Evolutionary conservation across 495 filamentous ascomycete species (phyloP).

Genomic region (Elasticomyces elasticus): DNA sequence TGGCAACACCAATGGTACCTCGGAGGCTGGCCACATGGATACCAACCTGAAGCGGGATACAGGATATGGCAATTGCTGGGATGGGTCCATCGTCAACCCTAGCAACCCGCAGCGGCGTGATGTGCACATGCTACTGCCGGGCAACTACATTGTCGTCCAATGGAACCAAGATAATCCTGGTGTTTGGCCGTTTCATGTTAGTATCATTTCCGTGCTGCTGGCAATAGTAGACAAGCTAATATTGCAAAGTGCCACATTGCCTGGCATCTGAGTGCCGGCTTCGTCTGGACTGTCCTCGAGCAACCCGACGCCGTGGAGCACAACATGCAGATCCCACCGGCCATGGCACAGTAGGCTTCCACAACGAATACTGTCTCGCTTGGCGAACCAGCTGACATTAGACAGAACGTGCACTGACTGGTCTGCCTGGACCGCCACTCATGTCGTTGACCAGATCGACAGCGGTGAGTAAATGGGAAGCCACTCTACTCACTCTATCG

Average conservation of each 20-base stretch:
- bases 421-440: constrained; percentile 16
- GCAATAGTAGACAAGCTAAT: not conserved
- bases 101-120: constrained; percentile 19
- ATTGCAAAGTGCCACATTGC: constrained; percentile 21
- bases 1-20: not conserved
- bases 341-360: constrained; percentile 13
- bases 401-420: constrained; percentile 24
- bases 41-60: constrained; percentile 1
- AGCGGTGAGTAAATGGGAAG: constrained; percentile 18
- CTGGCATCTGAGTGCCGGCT: constrained; percentile 22
- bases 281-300: constrained; percentile 11
- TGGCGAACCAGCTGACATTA: not conserved
- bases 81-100: constrained; percentile 10
- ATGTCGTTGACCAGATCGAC: constrained; percentile 24
- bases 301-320: constrained; percentile 5
- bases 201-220: too few species aligned
- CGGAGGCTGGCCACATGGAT: not conserved
- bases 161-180: constrained; percentile 24
- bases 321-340: constrained; percentile 18
- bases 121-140: constrained; percentile 13
- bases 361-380: not conserved
- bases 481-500: too few species aligned
- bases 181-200: too few species aligned
- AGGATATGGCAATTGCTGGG: constrained; percentile 10
- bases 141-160: constrained; percentile 19